Conservation (phyloP, 345 rosid species). For the Mallotus nudiflorus region DNA sequence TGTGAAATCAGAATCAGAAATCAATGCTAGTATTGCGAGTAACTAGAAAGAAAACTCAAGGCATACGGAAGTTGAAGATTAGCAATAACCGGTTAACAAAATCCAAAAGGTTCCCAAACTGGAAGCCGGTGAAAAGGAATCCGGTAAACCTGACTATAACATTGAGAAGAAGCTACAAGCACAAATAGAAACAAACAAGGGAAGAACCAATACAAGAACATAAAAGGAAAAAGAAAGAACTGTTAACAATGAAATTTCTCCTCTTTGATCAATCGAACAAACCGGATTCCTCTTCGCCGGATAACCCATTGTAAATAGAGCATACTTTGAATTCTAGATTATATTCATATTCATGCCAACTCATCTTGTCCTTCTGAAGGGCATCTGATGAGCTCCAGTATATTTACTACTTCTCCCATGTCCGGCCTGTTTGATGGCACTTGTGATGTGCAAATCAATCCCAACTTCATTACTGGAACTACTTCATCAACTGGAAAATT, state of each 20-base stretch:
- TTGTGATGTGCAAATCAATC: constrained; percentile 89
- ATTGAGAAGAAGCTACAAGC: constrained; percentile 45
- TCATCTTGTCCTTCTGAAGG: constrained; percentile 89
- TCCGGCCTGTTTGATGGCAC: constrained; percentile 95
- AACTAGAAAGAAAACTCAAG: constrained; percentile 4
- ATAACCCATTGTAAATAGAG: constrained; percentile 27
- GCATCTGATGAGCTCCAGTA: constrained; percentile 74
- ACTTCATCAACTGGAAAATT: constrained; percentile 80
- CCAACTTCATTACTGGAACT: constrained; percentile 83
- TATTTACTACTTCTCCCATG: constrained; percentile 90
- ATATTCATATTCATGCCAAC: constrained; percentile 43
- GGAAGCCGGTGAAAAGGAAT: constrained; percentile 84
- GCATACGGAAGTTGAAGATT: constrained; percentile 16
- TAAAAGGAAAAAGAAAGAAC: constrained; percentile 12
- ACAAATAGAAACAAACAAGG: constrained; percentile 24
- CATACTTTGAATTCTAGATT: constrained; percentile 12
- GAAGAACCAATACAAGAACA: constrained; percentile 33
- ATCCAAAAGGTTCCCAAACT: constrained; percentile 35
- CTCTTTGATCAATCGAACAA: constrained; percentile 35
- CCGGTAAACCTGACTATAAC: constrained; percentile 45
- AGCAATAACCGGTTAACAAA: constrained; percentile 12
- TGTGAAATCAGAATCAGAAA: neutral
- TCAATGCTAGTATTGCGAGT: neutral
- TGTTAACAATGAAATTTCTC: constrained; percentile 41
- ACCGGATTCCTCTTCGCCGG: constrained; percentile 90